phyloP scores from a whole-genome alignment of 805 yeast genomes.

The Suhomyces prunicola region DNA sequence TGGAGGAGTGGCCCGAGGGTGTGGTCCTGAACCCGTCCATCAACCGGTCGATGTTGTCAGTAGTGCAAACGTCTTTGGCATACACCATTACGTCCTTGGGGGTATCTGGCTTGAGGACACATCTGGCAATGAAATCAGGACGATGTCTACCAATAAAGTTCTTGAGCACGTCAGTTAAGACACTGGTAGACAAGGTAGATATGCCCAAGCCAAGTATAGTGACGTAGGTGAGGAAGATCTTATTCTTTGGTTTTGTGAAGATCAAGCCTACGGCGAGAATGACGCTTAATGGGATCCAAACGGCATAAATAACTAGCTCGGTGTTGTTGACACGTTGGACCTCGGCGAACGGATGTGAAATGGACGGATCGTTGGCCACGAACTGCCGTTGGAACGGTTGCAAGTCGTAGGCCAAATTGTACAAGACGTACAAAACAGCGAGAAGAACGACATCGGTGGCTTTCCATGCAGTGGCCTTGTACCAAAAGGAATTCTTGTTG shows the following conservation, averaged over 20 bases:
- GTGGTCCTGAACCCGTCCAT: slow-evolving; percentile 78
- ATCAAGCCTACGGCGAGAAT: slow-evolving; percentile 37
- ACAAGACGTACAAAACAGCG: slow-evolving; percentile 19
- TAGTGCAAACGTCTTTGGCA: slow-evolving; percentile 67
- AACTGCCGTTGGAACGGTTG: slow-evolving; percentile 79
- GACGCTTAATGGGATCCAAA: slow-evolving; percentile 45
- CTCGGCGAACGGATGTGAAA: slow-evolving; percentile 78
- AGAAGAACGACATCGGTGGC: slow-evolving; percentile 19
- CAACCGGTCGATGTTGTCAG: slow-evolving; percentile 40
- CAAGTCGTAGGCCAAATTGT: slow-evolving; percentile 20
- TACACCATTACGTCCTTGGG: slow-evolving; percentile 51
- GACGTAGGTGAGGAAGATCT: slow-evolving; percentile 48
- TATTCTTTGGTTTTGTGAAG: slow-evolving; percentile 50
- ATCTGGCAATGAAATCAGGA: slow-evolving; percentile 88
- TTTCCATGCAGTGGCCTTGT: slow-evolving; percentile 24
- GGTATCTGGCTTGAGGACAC: slow-evolving; percentile 62
- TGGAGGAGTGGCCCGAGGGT: slow-evolving; percentile 78
- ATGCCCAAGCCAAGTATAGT: slow-evolving; percentile 65
- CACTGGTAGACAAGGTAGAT: slow-evolving; percentile 55
- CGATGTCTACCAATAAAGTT: slow-evolving; percentile 86
- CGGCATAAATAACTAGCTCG: slow-evolving; percentile 53
- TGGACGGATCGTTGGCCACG: slow-evolving; percentile 66
- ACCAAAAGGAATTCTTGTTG: background rate
- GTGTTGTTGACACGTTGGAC: slow-evolving; percentile 64
- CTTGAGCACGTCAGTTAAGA: slow-evolving; percentile 72